A percentile compares a stretch with the other conserved stretches of the same genome.
phyloP scores from a whole-genome alignment of 208 protist genomes.

The Acanthamoeba divionensis region DNA sequence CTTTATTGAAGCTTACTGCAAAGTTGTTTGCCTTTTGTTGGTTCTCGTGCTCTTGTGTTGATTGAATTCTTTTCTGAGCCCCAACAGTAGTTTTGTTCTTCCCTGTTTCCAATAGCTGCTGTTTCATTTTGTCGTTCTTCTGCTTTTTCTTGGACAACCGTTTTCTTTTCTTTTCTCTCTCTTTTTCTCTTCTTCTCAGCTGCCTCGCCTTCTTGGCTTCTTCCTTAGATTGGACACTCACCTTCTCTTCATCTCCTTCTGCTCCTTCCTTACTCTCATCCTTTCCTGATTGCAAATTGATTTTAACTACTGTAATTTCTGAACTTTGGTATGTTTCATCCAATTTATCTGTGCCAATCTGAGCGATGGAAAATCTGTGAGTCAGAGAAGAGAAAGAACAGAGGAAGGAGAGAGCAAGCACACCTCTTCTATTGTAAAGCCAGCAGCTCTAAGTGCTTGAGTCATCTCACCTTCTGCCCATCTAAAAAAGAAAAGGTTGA shows the following conservation, averaged over 20 bases:
- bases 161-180: not conserved
- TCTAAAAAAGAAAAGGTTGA: not conserved
- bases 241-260: not conserved
- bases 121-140: not conserved
- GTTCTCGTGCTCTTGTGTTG: not conserved
- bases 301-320: conserved; percentile 17
- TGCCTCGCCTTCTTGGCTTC: not conserved
- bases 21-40: not conserved
- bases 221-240: not conserved
- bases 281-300: not conserved
- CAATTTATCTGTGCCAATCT: not conserved
- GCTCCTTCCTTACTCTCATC: not conserved
- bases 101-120: not conserved
- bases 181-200: not conserved
- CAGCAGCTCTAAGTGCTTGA: not conserved
- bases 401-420: not conserved
- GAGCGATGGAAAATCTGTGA: not conserved
- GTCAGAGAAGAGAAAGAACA: not conserved
- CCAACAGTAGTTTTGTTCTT: not conserved
- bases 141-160: not conserved
- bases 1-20: not conserved
- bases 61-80: not conserved
- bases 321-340: conserved; percentile 26
- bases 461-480: not conserved
- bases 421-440: not conserved